Base-by-base conservation (phyloP, 441 rosid species). In the Macaranga tanarius region DNA sequence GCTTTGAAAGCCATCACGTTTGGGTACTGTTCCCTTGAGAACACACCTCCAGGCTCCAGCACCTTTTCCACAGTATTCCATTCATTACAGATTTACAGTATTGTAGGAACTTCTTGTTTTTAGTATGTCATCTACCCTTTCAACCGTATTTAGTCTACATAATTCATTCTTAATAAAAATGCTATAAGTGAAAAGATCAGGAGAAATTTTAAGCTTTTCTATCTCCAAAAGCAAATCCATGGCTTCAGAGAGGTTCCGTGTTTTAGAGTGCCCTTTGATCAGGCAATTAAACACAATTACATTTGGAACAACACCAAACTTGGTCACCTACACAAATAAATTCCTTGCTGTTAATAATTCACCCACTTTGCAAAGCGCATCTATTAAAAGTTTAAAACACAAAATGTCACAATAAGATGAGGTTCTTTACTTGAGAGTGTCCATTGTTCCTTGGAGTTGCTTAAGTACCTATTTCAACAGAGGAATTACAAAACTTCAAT, bases 1-100 rank as follows among this genome's bases (percentile, higher is more conserved):
- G 86, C 84, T 31, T 96, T 90, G 71, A 87, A 90, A n/a, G 86
- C 83, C 69, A 87, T 85, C 56, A 71, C 79, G 77, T 94, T 95
- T 52, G 96, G 98, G n/a, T n/a, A n/a, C n/a, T n/a, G n/a, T n/a
- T n/a, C 97, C 90, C 92, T 67, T 89, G 88, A 66, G 72, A 63
- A 79, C 88, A 88, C 48, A 82, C 71, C 60, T 80, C 80, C 76
- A 87, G 61, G 2, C n/a, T n/a, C n/a, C n/a, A n/a, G n/a, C n/a
- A 95, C 98, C 26, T 88, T 90, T 67, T 80, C 79, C 67, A 89
- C n/a, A n/a, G n/a, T 60, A 73, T 84, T 85, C 45, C 95, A 88
- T 84, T 74, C 65, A 69, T 73, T 77, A 63, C 89, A 86, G 65
- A 79, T 87, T 85, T 77, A 63, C 89, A 86, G 65, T 80, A 88